Evolutionary conservation across 495 filamentous ascomycete genomes (phyloP).

Genomic region (Penicillium pulvis): DNA sequence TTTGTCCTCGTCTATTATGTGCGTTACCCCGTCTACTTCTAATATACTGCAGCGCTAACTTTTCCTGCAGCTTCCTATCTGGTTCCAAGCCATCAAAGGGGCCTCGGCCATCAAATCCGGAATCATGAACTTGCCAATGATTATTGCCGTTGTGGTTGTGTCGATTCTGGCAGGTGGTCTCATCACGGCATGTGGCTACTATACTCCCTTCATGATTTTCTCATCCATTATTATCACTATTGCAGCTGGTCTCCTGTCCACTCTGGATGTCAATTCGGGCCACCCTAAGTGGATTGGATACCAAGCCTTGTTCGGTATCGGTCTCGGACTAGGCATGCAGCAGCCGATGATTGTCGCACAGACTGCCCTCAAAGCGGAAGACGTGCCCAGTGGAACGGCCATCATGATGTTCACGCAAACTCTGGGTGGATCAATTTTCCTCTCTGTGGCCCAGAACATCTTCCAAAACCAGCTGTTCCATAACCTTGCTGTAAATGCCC

Average conservation of each 20-base stretch:
- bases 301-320: constrained; percentile 69
- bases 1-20: constrained; percentile 64
- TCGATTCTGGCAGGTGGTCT: constrained; percentile 62
- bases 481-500: constrained; percentile 54
- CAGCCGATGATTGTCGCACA: constrained; percentile 68
- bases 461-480: constrained; percentile 70
- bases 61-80: constrained; percentile 68
- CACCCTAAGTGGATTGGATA: constrained; percentile 75
- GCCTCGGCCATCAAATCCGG: constrained; percentile 69
- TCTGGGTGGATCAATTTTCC: constrained; percentile 71
- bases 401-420: constrained; percentile 71
- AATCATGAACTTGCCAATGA: constrained; percentile 74
- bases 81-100: constrained; percentile 85
- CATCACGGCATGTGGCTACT: constrained; percentile 70
- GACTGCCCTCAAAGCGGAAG: constrained; percentile 59
- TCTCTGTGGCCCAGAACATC: constrained; percentile 75
- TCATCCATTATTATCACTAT: constrained; percentile 61
- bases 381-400: constrained; percentile 68
- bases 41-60: constrained; percentile 14
- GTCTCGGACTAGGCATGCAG: constrained; percentile 70
- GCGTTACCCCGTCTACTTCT: constrained; percentile 9
- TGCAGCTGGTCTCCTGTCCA: constrained; percentile 71
- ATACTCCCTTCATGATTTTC: constrained; percentile 71
- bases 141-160: constrained; percentile 62
- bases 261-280: constrained; percentile 56